phyloP scores from a whole-genome alignment of 2,329 filamentous ascomycete genomes.

The Metarhizium brunneum region DNA sequence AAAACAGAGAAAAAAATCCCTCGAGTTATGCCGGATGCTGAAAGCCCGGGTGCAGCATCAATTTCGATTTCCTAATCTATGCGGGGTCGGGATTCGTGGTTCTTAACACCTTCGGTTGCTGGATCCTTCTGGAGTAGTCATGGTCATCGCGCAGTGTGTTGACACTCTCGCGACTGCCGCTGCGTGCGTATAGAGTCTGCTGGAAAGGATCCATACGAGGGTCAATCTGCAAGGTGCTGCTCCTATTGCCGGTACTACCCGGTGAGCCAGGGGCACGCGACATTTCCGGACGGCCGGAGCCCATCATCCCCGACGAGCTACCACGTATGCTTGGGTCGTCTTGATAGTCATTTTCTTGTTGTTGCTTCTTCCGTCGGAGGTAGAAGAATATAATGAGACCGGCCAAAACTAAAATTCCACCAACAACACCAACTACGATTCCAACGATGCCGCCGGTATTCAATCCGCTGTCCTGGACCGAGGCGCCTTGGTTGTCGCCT shows the following conservation, averaged over 20 bases:
- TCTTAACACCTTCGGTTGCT: conserved; percentile 46
- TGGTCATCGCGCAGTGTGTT: conserved; percentile 56
- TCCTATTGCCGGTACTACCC: conserved; percentile 36
- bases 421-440: conserved; percentile 42
- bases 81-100: conserved; percentile 52
- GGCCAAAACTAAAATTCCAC: conserved; percentile 28
- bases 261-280: conserved; percentile 21
- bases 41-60: not conserved
- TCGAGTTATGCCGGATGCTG: not conserved
- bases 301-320: conserved; percentile 40
- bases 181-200: conserved; percentile 45
- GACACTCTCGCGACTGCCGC: conserved; percentile 53
- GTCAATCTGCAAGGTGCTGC: conserved; percentile 48
- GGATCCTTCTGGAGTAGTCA: conserved; percentile 54
- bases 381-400: conserved; percentile 31
- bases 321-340: conserved; percentile 38
- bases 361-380: conserved; percentile 35
- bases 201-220: conserved; percentile 55
- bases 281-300: conserved; percentile 35
- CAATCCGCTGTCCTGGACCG: conserved; percentile 19
- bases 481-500: conserved; percentile 7
- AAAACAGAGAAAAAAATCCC: conserved; percentile 3
- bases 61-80: not conserved
- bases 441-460: conserved; percentile 41
- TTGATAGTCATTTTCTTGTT: conserved; percentile 31